Base-by-base conservation (phyloP, 805 yeast genomes). In the Blastobotrys muscicola region DNA sequence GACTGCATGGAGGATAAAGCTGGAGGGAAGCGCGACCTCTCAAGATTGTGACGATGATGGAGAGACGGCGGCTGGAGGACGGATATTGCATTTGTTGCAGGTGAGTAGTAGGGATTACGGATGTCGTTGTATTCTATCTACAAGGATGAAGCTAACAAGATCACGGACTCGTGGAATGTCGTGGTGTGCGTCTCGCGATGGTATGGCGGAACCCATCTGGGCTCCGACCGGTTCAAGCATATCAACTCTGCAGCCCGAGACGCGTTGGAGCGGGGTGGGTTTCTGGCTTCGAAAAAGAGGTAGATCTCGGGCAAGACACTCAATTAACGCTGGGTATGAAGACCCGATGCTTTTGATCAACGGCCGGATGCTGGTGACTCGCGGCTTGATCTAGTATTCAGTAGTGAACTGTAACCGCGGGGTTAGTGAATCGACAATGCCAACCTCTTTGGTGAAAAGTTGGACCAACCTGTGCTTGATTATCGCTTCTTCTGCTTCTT, bases 41-140 rank as follows among this genome's bases (percentile, higher is more conserved):
- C 92, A 85, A 54, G 97, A 92, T 54, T 87, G 85, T 53, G 97
- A 92, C 57, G 97, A 92, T 60, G 98, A 90, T 58, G 98, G 98
- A 2, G 98, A 92, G 58, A 73, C 94, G 0, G 97, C 97, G 0
- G 95, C 97, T 1, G 98, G 98, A 8, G 78, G 89, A 4, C 67
- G 96, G 45, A 66, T 89, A 70, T 62, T 87, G 41, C 95, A 86
- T 65, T 62, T 89, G 39, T 63, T 89, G 50, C 76, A 84, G 32
- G 29, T 41, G 26, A 20, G 26, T 20, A 4, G 74, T 77, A 50
- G 41, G 74, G 64, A 44, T 46, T 9, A 35, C 29, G 3, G 26
- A 20, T 6, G 26, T 6, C 6, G 6, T 4, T 20, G 26, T n/a
- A 8, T 42, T 33, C 36, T 34, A 14, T 12, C 16, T 15, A n/a